Evolutionary conservation across 176 grass and related monocot genomes (phyloP).

Genomic region (Puccinellia tenuiflora): DNA sequence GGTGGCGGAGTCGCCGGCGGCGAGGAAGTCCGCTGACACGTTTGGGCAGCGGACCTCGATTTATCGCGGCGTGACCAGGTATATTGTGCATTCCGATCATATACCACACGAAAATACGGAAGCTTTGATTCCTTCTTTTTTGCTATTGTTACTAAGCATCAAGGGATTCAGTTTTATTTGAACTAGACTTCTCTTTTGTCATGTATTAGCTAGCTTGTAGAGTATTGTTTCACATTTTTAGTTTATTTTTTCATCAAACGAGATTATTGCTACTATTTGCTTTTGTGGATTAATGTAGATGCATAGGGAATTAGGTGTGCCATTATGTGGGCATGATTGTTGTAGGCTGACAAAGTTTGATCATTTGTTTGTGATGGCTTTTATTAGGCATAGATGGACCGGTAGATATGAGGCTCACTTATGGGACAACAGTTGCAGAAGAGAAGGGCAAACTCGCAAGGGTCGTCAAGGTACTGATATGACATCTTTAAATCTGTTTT

Average conservation of each 20-base stretch:
- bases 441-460: slow-evolving; percentile 97
- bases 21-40: slow-evolving; percentile 73
- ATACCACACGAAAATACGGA: neutral
- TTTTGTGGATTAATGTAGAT: slow-evolving; percentile 1
- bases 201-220: neutral
- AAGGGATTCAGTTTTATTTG: neutral
- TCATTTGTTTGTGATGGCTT: neutral
- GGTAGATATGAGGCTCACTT: slow-evolving; percentile 96
- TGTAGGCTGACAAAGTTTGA: neutral
- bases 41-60: slow-evolving; percentile 97
- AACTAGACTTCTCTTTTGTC: neutral
- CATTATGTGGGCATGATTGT: slow-evolving; percentile 21
- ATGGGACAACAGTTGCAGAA: slow-evolving; percentile 98
- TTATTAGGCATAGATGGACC: slow-evolving; percentile 95
- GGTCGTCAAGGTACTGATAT: slow-evolving; percentile 73
- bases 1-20: slow-evolving; percentile 5
- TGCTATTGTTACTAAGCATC: neutral
- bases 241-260: neutral
- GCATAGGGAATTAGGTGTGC: neutral
- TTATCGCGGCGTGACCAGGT: slow-evolving; percentile 94
- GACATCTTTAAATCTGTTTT: neutral
- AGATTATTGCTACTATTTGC: neutral
- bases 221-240: neutral
- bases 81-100: neutral
- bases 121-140: neutral